A percentile compares a stretch with the other conserved stretches of the same genome.
Conservation (phyloP, 2,329 filamentous ascomycete genomes). For the Diaporthe australafricana region DNA sequence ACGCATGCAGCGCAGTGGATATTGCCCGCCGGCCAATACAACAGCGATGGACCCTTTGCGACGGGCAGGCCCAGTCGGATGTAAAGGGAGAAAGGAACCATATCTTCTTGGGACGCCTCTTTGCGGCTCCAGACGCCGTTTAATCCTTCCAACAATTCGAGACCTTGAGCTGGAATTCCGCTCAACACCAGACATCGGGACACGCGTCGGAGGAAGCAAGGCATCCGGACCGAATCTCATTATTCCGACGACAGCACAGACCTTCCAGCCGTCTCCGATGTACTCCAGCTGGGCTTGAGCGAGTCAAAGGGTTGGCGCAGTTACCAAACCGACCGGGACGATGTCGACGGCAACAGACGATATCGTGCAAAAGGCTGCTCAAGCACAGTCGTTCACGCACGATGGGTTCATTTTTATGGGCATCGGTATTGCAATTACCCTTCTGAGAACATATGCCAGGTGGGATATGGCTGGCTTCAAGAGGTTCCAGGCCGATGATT, state of each 20-base stretch:
- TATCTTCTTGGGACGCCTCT: background rate
- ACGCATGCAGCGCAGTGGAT: background rate
- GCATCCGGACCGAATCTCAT: background rate
- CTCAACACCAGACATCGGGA: background rate
- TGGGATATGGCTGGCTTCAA: conserved; percentile 47
- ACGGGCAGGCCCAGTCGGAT: background rate
- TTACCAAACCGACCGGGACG: background rate
- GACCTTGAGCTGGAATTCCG: background rate
- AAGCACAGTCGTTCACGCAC: conserved; percentile 43
- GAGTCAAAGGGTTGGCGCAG: conserved; percentile 3
- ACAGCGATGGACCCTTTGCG: background rate
- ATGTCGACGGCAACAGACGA: conserved; percentile 1
- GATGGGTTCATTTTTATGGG: conserved; percentile 51
- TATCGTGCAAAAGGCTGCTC: conserved; percentile 19
- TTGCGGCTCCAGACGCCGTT: background rate
- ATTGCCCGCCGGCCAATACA: background rate
- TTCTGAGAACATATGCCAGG: conserved; percentile 51
- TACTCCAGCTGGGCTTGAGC: conserved; percentile 9
- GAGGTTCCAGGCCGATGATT: conserved; percentile 50
- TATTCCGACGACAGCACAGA: background rate
- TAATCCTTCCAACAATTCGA: background rate
- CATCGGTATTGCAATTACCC: conserved; percentile 48
- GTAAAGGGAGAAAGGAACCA: conserved; percentile 1
- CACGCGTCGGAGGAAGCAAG: background rate
- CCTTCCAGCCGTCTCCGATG: background rate